phyloP scores from a whole-genome alignment of 768 basidiomycete genomes.

The Phylloporus rhodoxanthus region DNA sequence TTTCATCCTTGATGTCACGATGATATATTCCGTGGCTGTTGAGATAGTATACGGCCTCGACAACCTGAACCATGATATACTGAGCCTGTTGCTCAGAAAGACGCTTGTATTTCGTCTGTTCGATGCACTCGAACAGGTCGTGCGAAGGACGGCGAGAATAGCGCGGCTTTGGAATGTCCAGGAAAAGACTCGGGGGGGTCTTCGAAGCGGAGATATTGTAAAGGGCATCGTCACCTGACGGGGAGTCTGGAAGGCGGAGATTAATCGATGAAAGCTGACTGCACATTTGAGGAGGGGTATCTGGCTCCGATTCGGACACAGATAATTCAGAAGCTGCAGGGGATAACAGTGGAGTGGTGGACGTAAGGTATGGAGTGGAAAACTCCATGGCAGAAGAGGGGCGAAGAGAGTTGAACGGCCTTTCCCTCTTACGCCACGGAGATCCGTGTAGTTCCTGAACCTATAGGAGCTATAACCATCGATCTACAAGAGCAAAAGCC shows the following conservation, averaged over 20 bases:
- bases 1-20: constrained; percentile 97
- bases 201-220: constrained; percentile 6
- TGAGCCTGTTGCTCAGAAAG: constrained; percentile 74
- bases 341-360: constrained; percentile 50
- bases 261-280: constrained; percentile 19
- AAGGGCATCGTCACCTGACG: constrained; percentile 7
- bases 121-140: constrained; percentile 94
- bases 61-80: constrained; percentile 82
- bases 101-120: constrained; percentile 74
- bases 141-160: constrained; percentile 74
- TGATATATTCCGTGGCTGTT: constrained; percentile 82
- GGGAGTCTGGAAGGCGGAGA: constrained; percentile 13
- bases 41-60: constrained; percentile 78
- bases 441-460: constrained; percentile 91
- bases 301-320: constrained; percentile 37
- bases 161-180: constrained; percentile 32
- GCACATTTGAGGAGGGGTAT: constrained; percentile 37
- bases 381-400: constrained; percentile 23
- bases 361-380: constrained; percentile 22
- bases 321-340: constrained; percentile 50
- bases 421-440: constrained; percentile 63
- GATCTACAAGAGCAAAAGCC: background rate
- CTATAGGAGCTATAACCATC: constrained; percentile 34
- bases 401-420: constrained; percentile 26
- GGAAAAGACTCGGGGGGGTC: constrained; percentile 5